phyloP scores from a whole-genome alignment of 768 basidiomycete species.

The Exidia glandulosa region DNA sequence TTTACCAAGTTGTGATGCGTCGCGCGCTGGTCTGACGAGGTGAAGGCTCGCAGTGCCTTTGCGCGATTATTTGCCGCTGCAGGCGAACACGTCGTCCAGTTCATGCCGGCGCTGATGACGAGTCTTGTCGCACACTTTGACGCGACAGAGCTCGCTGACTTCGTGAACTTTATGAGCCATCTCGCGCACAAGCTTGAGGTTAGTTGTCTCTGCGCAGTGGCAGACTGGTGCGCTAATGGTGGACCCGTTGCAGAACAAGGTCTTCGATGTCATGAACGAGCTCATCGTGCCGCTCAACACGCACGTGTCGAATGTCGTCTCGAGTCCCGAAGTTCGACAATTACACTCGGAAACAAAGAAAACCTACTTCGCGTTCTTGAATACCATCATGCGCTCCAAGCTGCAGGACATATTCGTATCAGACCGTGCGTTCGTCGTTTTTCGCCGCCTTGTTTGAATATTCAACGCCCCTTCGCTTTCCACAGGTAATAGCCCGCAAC shows the following conservation, averaged over 20 bases:
- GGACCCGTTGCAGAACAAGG: slow-evolving; percentile 45
- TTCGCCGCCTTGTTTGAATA: not conserved
- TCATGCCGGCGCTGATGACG: slow-evolving; percentile 81
- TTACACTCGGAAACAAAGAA: slow-evolving; percentile 75
- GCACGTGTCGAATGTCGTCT: slow-evolving; percentile 68
- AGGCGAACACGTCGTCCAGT: slow-evolving; percentile 74
- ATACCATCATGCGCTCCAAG: slow-evolving; percentile 68
- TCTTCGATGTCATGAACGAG: slow-evolving; percentile 83
- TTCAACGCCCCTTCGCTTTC: no score
- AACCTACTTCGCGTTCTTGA: slow-evolving; percentile 76
- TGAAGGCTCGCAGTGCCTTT: slow-evolving; percentile 84
- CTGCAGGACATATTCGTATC: slow-evolving; percentile 81
- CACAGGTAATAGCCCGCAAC: slow-evolving; percentile 48
- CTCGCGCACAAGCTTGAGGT: slow-evolving; percentile 89
- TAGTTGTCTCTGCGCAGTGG: slow-evolving; percentile 6
- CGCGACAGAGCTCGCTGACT: slow-evolving; percentile 85
- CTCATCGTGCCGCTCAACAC: slow-evolving; percentile 76
- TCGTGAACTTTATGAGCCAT: slow-evolving; percentile 88
- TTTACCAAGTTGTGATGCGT: slow-evolving; percentile 6
- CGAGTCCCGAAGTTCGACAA: slow-evolving; percentile 80
- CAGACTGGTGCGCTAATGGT: not conserved
- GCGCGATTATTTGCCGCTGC: slow-evolving; percentile 85
- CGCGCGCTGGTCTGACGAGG: not conserved
- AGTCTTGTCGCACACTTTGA: slow-evolving; percentile 89
- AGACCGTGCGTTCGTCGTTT: slow-evolving; percentile 45